Evolutionary conservation across 352 stramenopile genomes (phyloP).

Genomic region (Pythium rhizo-oryzae): DNA sequence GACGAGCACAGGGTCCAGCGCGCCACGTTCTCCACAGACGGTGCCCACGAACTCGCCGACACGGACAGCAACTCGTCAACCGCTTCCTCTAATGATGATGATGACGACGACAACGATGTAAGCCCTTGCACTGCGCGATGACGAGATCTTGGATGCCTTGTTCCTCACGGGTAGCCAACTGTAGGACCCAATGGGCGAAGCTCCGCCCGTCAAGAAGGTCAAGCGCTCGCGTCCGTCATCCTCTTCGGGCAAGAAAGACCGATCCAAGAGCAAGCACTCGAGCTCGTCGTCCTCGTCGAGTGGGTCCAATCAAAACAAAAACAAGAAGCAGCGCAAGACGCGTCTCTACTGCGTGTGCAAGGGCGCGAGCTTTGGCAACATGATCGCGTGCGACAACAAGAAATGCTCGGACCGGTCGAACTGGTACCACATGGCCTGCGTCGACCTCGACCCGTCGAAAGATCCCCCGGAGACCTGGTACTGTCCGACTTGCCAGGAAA

Average conservation of each 20-base stretch:
- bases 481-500: conserved; percentile 62
- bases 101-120: conserved; percentile 4
- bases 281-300: conserved; percentile 10
- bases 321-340: conserved; percentile 61
- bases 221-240: conserved; percentile 5
- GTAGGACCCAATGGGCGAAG: conserved; percentile 7
- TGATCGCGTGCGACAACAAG: conserved; percentile 87
- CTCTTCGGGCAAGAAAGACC: conserved; percentile 1
- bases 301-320: conserved; percentile 37
- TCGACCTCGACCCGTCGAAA: conserved; percentile 51
- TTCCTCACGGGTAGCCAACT: too few relatives aligned
- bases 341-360: conserved; percentile 80
- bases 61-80: conserved; percentile 41
- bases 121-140: neutral
- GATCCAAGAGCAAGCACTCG: conserved; percentile 2
- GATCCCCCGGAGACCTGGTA: conserved; percentile 77
- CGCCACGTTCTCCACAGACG: conserved; percentile 6
- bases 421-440: conserved; percentile 84
- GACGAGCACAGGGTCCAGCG: neutral
- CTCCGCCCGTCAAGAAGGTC: conserved; percentile 1
- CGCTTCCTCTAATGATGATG: neutral
- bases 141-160: too few relatives aligned
- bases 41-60: conserved; percentile 24
- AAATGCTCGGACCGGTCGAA: conserved; percentile 78
- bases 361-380: conserved; percentile 70